These are phyloP conservation scores for Fusarium solani-melongenae DNA, from an alignment of 2,329 filamentous ascomycete genomes.

Conservation along the genomic window DNA sequence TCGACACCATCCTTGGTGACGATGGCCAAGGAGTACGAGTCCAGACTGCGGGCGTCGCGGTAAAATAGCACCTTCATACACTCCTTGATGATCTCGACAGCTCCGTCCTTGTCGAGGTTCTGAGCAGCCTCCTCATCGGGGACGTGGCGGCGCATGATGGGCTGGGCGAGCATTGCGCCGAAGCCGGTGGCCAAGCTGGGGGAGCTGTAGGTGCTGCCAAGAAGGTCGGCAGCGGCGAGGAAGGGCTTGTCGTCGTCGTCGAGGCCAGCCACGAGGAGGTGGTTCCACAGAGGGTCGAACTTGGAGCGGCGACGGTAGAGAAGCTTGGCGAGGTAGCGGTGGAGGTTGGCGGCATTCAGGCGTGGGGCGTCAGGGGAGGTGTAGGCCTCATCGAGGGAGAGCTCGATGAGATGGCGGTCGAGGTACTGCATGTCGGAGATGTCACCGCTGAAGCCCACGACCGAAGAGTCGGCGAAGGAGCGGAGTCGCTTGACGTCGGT, in stretches of 20 bases:
- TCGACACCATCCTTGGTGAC: constrained; percentile 91
- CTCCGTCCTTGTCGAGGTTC: constrained; percentile 79
- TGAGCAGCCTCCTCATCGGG: constrained; percentile 84
- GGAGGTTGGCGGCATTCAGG: constrained; percentile 92
- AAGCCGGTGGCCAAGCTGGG: constrained; percentile 94
- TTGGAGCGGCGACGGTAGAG: constrained; percentile 95
- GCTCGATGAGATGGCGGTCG: constrained; percentile 86
- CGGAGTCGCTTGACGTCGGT: constrained; percentile 96
- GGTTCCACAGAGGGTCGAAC: constrained; percentile 98
- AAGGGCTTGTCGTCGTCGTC: constrained; percentile 85
- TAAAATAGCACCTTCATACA: constrained; percentile 99
- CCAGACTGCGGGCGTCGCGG: constrained; percentile 91
- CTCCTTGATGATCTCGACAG: constrained; percentile 84
- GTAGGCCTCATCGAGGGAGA: constrained; percentile 92
- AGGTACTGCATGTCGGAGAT: constrained; percentile 99
- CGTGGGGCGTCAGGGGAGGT: constrained; percentile 54
- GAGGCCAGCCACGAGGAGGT: constrained; percentile 89
- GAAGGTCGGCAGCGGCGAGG: constrained; percentile 89
- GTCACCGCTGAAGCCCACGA: constrained; percentile 96
- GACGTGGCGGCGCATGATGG: constrained; percentile 85
- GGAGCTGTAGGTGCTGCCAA: constrained; percentile 90
- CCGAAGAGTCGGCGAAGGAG: constrained; percentile 82
- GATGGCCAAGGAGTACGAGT: constrained; percentile 90
- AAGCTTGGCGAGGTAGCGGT: constrained; percentile 96
- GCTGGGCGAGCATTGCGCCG: constrained; percentile 91